A percentile compares a stretch with the other conserved stretches of the same genome.
Conservation (phyloP, 2,329 filamentous ascomycete species). For the Botrytis sinoallii region DNA sequence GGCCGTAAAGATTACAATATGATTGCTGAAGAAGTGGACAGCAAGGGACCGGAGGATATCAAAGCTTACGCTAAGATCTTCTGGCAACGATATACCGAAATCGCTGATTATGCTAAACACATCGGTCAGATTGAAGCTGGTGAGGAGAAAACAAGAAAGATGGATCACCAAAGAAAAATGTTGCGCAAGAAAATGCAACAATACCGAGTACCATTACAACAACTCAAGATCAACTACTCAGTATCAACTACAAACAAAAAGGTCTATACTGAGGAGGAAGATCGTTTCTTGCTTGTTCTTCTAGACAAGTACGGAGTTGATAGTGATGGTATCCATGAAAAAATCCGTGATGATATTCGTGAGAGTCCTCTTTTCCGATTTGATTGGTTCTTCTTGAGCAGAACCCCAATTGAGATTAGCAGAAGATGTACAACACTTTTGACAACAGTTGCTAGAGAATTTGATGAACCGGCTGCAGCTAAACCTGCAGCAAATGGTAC, state of each 20-base stretch:
- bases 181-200: conserved; percentile 92
- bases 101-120: conserved; percentile 84
- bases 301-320: conserved; percentile 91
- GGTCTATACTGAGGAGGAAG: conserved; percentile 97
- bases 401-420: conserved; percentile 88
- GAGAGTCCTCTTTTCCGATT: conserved; percentile 95
- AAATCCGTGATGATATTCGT: conserved; percentile 94
- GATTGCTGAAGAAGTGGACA: conserved; percentile 87
- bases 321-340: conserved; percentile 84
- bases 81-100: conserved; percentile 92
- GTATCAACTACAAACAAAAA: conserved; percentile 99
- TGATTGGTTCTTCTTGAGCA: conserved; percentile 98
- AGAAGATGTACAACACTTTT: conserved; percentile 91
- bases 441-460: conserved; percentile 91
- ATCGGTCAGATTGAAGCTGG: conserved; percentile 87
- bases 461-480: conserved; percentile 63
- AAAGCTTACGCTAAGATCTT: conserved; percentile 92
- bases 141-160: conserved; percentile 83
- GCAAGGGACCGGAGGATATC: conserved; percentile 81
- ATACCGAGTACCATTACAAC: conserved; percentile 95
- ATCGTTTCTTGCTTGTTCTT: conserved; percentile 90
- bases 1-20: conserved; percentile 80
- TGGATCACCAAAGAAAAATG: conserved; percentile 89
- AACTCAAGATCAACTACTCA: conserved; percentile 98
- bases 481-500: conserved; percentile 49